A percentile compares a stretch with the other conserved stretches of the same genome.
These are phyloP conservation scores for Trichophaea hybrida DNA, from an alignment of 2,329 filamentous ascomycete genomes.

Conservation along the genomic window DNA sequence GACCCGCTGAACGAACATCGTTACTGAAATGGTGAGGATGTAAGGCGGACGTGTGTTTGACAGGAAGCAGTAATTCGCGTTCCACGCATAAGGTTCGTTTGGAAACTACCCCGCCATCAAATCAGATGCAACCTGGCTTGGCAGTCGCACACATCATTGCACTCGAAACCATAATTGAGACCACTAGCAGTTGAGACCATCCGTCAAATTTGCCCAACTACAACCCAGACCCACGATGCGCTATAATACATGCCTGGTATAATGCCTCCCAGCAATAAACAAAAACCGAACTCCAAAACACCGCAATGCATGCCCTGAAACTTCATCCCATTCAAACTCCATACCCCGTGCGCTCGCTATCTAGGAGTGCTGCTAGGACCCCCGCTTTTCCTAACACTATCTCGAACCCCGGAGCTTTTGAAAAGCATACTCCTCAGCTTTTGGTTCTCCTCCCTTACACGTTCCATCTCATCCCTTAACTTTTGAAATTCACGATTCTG, in stretches of 20 bases:
- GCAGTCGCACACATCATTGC: not conserved
- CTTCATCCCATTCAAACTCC: not conserved
- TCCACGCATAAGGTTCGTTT: not conserved
- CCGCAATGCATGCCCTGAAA: not conserved
- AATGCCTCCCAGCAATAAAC: not conserved
- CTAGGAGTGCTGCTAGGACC: not conserved
- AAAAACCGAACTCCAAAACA: not conserved
- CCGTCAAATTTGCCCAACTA: not conserved
- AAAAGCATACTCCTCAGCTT: conserved; percentile 15
- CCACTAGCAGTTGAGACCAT: not conserved
- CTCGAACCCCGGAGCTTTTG: conserved; percentile 4
- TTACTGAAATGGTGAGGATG: not conserved
- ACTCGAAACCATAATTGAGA: not conserved
- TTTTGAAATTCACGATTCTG: conserved; percentile 16
- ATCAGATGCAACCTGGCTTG: conserved; percentile 5
- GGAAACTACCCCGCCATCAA: conserved; percentile 18
- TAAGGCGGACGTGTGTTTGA: not conserved
- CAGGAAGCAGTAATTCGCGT: not conserved
- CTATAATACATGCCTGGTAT: not conserved
- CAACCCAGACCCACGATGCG: not conserved
- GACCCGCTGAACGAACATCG: conserved; percentile 2
- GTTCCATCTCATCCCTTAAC: conserved; percentile 13
- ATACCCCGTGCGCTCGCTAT: not conserved
- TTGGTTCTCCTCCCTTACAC: conserved; percentile 18
- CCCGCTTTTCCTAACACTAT: not conserved